These are phyloP conservation scores for Kwoniella botswanensis DNA, from an alignment of 768 basidiomycete genomes.

Conservation along the genomic window DNA sequence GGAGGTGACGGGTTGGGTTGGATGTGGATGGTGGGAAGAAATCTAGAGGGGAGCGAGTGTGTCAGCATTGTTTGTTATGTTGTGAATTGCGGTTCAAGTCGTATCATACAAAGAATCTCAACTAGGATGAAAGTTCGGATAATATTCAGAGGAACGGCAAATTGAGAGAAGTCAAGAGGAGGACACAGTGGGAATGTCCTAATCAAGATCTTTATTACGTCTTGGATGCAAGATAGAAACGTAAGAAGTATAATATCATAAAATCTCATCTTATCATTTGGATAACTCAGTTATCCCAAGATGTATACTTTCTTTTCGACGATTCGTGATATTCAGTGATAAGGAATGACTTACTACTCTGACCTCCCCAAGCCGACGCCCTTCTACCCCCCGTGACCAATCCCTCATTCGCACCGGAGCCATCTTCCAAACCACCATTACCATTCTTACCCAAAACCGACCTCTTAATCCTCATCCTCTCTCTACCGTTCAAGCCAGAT, in stretches of 20 bases:
- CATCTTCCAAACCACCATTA: background rate
- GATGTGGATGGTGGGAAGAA: conserved; percentile 29
- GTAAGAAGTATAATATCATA: too few relatives aligned
- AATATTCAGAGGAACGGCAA: too few relatives aligned
- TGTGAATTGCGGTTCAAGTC: background rate
- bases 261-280: too few relatives aligned
- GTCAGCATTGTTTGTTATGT: conserved; percentile 9
- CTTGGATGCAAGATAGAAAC: too few relatives aligned
- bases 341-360: background rate
- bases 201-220: too few relatives aligned
- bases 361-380: background rate
- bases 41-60: conserved; percentile 15
- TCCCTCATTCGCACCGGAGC: too few relatives aligned
- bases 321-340: background rate
- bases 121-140: too few relatives aligned
- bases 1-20: conserved; percentile 28
- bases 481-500: conserved; percentile 31
- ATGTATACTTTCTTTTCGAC: background rate
- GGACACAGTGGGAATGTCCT: too few relatives aligned
- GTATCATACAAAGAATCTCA: too few relatives aligned
- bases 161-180: too few relatives aligned
- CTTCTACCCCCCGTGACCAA: background rate
- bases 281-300: too few relatives aligned
- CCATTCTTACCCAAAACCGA: conserved; percentile 29
- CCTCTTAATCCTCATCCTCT: conserved; percentile 35